These are phyloP conservation scores for Pulveroboletus sp. DNA, from an alignment of 768 basidiomycete genomes.

Conservation along the genomic window DNA sequence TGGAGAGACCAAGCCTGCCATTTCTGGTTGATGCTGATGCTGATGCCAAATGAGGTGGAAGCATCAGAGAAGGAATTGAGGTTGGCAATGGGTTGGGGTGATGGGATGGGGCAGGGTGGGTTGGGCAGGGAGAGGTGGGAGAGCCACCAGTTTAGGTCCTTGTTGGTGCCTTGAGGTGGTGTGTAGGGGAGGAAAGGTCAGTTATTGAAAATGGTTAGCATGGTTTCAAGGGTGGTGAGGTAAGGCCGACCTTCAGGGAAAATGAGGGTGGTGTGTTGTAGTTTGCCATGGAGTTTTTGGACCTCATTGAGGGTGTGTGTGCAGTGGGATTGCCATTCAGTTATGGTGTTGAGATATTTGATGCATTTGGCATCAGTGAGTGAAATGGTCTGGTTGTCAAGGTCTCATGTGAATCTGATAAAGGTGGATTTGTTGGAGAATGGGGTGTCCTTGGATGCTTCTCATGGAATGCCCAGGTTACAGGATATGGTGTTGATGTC, in stretches of 20 bases:
- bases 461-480: background rate
- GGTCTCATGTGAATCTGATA: slow-evolving; percentile 24
- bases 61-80: slow-evolving; percentile 37
- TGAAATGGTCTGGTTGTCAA: background rate
- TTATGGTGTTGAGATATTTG: background rate
- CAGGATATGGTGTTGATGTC: background rate
- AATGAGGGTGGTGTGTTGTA: slow-evolving; percentile 27
- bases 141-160: background rate
- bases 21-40: slow-evolving; percentile 25
- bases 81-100: background rate
- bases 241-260: slow-evolving; percentile 26
- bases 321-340: fast-evolving
- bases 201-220: slow-evolving; percentile 29
- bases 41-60: slow-evolving; percentile 34
- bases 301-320: background rate
- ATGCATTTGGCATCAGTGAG: background rate
- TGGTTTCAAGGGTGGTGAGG: slow-evolving; percentile 21
- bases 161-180: background rate
- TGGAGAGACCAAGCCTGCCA: slow-evolving; percentile 36
- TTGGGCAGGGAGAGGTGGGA: background rate
- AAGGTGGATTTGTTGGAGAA: slow-evolving; percentile 12
- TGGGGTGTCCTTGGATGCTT: background rate
- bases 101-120: background rate
- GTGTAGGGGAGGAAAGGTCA: slow-evolving; percentile 29
- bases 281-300: slow-evolving; percentile 1